A percentile compares a stretch with the other conserved stretches of the same genome.
These are phyloP conservation scores for Aeschynomene evenia DNA, from an alignment of 306 rosid genomes.

Conservation along the genomic window DNA sequence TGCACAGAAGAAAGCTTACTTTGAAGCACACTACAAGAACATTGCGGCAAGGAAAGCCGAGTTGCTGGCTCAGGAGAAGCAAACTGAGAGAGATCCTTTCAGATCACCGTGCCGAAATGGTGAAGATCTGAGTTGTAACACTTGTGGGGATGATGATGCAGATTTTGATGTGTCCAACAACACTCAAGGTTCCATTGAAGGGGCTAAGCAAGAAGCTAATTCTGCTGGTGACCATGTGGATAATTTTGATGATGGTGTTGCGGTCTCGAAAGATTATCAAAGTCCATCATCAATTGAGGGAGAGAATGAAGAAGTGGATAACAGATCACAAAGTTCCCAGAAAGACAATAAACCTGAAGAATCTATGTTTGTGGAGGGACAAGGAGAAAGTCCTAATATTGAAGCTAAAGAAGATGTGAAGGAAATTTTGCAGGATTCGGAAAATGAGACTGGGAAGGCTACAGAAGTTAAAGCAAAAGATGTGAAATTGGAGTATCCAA, in stretches of 20 bases:
- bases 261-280: constrained; percentile 33
- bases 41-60: constrained; percentile 70
- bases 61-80: constrained; percentile 56
- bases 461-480: constrained; percentile 39
- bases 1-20: constrained; percentile 80
- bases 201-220: constrained; percentile 25
- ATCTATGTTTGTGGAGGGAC: constrained; percentile 26
- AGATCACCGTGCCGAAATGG: constrained; percentile 33
- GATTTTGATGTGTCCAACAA: constrained; percentile 32
- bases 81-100: constrained; percentile 32
- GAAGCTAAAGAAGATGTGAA: constrained; percentile 32
- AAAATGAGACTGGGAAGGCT: constrained; percentile 28
- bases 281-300: constrained; percentile 29
- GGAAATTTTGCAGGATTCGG: constrained; percentile 33
- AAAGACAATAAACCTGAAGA: constrained; percentile 43
- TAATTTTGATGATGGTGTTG: constrained; percentile 39
- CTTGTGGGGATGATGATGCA: constrained; percentile 17
- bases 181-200: constrained; percentile 32
- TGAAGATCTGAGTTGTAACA: constrained; percentile 39
- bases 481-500: constrained; percentile 32
- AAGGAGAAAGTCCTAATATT: constrained; percentile 32
- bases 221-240: constrained; percentile 29
- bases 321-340: constrained; percentile 28
- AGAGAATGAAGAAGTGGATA: constrained; percentile 39
- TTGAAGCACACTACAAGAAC: constrained; percentile 86